Evolutionary conservation across 345 rosid species (phyloP).

Genomic region (Hibiscus trionum): DNA sequence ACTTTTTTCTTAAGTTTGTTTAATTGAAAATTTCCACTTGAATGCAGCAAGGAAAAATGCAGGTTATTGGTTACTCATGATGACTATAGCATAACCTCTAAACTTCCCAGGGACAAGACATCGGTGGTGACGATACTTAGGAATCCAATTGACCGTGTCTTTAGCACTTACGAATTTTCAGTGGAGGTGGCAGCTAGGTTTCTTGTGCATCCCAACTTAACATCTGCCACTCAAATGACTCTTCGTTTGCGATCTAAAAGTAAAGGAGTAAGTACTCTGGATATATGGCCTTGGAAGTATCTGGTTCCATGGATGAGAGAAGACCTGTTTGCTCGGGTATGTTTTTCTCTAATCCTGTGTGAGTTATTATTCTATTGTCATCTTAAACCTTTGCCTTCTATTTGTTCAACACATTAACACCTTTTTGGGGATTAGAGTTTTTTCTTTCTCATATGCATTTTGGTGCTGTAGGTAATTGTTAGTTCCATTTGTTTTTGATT

Average conservation of each 20-base stretch:
- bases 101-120: slow-evolving; percentile 71
- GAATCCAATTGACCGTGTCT: slow-evolving; percentile 78
- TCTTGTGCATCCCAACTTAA: slow-evolving; percentile 89
- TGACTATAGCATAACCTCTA: slow-evolving; percentile 89
- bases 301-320: slow-evolving; percentile 98
- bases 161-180: slow-evolving; percentile 92
- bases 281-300: slow-evolving; percentile 99
- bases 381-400: background rate
- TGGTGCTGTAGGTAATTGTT: background rate
- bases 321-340: slow-evolving; percentile 89
- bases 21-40: slow-evolving; percentile 9
- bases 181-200: slow-evolving; percentile 95
- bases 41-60: slow-evolving; percentile 67
- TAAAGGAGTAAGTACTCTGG: slow-evolving; percentile 76
- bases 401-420: background rate
- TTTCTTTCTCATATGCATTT: background rate
- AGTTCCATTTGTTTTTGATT: background rate
- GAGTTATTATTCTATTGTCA: background rate
- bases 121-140: slow-evolving; percentile 89
- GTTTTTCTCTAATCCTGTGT: slow-evolving; percentile 10
- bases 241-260: slow-evolving; percentile 48
- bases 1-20: slow-evolving; percentile 1
- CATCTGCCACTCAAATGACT: slow-evolving; percentile 66
- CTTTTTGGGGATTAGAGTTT: background rate
- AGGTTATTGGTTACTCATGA: slow-evolving; percentile 85